Percentiles rank a stretch among this genome's conserved stretches.
These are phyloP conservation scores for Flaveria linearis DNA, from an alignment of 129 eudicot genomes.

Conservation along the genomic window DNA sequence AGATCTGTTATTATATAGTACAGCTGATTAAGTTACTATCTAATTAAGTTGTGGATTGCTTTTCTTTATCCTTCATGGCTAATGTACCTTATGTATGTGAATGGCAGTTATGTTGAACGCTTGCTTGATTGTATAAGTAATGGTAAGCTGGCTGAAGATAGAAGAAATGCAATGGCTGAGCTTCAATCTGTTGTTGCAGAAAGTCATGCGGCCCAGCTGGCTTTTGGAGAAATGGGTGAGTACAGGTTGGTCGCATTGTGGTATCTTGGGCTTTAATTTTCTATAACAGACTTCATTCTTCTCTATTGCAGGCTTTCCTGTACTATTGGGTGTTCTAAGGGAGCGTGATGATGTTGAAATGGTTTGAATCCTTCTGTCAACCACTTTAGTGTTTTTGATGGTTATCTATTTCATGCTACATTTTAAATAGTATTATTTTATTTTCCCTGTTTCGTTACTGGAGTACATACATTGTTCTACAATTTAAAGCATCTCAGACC, in stretches of 20 bases:
- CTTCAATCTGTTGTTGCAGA: slow-evolving; percentile 94
- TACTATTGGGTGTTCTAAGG: slow-evolving; percentile 71
- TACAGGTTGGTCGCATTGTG: slow-evolving; percentile 12
- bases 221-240: slow-evolving; percentile 96
- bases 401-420: slow-evolving; percentile 23
- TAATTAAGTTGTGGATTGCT: background rate
- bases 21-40: slow-evolving; percentile 18
- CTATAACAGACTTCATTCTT: slow-evolving; percentile 8
- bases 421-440: background rate
- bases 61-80: slow-evolving; percentile 15
- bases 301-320: slow-evolving; percentile 76
- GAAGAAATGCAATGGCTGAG: slow-evolving; percentile 84
- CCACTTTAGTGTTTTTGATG: slow-evolving; percentile 8
- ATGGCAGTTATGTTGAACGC: slow-evolving; percentile 84
- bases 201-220: slow-evolving; percentile 84
- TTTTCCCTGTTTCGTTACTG: slow-evolving; percentile 13
- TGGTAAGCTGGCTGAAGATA: slow-evolving; percentile 79
- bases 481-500: background rate
- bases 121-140: slow-evolving; percentile 92
- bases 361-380: slow-evolving; percentile 50
- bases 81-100: slow-evolving; percentile 18
- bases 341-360: slow-evolving; percentile 96
- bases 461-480: background rate
- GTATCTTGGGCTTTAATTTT: slow-evolving; percentile 1
- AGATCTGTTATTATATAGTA: background rate